Conservation (phyloP, 2,329 filamentous ascomycete species). For the Fonsecaea erecta region DNA sequence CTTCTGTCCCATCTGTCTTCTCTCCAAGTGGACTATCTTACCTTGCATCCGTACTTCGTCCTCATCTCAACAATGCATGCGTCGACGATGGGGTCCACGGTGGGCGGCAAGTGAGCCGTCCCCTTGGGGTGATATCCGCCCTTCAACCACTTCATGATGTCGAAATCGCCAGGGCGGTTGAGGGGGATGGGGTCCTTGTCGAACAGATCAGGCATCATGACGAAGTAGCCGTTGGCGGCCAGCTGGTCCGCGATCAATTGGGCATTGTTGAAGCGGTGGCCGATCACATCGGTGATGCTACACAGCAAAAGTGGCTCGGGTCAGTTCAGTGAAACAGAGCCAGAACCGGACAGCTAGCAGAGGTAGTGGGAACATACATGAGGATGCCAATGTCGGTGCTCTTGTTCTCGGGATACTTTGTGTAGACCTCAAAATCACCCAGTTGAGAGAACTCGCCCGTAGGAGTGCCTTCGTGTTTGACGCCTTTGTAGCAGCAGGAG, state of each 20-base stretch:
- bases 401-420: conserved; percentile 58
- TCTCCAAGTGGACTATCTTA: conserved; percentile 10
- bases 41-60: conserved; percentile 39
- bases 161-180: conserved; percentile 56
- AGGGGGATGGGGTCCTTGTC: conserved; percentile 62
- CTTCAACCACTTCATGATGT: conserved; percentile 57
- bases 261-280: conserved; percentile 61
- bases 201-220: conserved; percentile 72
- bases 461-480: conserved; percentile 58
- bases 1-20: not conserved
- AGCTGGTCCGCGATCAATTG: conserved; percentile 74
- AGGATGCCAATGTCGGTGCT: conserved; percentile 61
- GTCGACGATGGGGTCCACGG: conserved; percentile 60
- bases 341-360: not conserved
- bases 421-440: conserved; percentile 58
- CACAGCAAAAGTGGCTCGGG: not conserved
- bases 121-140: conserved; percentile 38
- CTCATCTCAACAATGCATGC: conserved; percentile 49
- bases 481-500: conserved; percentile 40
- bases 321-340: not conserved
- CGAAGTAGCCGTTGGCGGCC: conserved; percentile 73
- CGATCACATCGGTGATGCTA: conserved; percentile 61
- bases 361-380: conserved; percentile 42
- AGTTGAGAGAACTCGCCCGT: conserved; percentile 55
- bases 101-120: conserved; percentile 46